A percentile compares a stretch with the other conserved stretches of the same genome.
Conservation (phyloP, 192 early-diverging fungal genomes). For the Obelidium mucronatum region DNA sequence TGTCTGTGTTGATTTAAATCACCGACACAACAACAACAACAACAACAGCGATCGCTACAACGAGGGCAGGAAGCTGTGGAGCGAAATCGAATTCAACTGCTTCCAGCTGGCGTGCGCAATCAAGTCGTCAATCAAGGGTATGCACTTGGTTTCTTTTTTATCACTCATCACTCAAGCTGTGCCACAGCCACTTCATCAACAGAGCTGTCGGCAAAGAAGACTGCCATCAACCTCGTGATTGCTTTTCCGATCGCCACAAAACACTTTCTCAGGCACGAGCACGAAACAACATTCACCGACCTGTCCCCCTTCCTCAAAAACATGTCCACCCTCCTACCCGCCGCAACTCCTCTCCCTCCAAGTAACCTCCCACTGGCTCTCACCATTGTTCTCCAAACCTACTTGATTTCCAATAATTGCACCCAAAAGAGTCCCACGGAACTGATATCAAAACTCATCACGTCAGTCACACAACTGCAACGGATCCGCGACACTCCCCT, state of each 20-base stretch:
- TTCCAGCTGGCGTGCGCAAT: slow-evolving; percentile 8
- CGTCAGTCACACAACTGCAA: neutral
- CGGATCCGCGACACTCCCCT: slow-evolving; percentile 8
- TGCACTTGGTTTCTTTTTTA: slow-evolving; percentile 71
- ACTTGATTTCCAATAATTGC: slow-evolving; percentile 58
- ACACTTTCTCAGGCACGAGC: slow-evolving; percentile 73
- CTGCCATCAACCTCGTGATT: too few species aligned
- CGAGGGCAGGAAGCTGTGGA: slow-evolving; percentile 36
- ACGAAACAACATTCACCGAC: too few species aligned
- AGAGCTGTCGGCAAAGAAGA: too few species aligned
- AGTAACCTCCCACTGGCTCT: too few species aligned
- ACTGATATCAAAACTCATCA: neutral
- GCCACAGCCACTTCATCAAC: too few species aligned
- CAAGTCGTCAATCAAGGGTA: slow-evolving; percentile 54
- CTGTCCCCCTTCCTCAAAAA: too few species aligned
- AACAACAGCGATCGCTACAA: slow-evolving; percentile 36
- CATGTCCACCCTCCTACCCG: too few species aligned
- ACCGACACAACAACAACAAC: too few species aligned
- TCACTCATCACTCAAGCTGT: too few species aligned
- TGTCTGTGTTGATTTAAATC: too few species aligned
- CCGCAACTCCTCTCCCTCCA: too few species aligned
- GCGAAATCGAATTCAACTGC: slow-evolving; percentile 1
- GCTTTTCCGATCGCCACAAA: slow-evolving; percentile 79
- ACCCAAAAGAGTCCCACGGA: slow-evolving; percentile 1
- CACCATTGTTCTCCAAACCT: too few species aligned